Percentiles rank a stretch among this genome's conserved stretches.
These are phyloP conservation scores for Alternaria panax DNA, from an alignment of 2,329 filamentous ascomycete species.

Conservation along the genomic window DNA sequence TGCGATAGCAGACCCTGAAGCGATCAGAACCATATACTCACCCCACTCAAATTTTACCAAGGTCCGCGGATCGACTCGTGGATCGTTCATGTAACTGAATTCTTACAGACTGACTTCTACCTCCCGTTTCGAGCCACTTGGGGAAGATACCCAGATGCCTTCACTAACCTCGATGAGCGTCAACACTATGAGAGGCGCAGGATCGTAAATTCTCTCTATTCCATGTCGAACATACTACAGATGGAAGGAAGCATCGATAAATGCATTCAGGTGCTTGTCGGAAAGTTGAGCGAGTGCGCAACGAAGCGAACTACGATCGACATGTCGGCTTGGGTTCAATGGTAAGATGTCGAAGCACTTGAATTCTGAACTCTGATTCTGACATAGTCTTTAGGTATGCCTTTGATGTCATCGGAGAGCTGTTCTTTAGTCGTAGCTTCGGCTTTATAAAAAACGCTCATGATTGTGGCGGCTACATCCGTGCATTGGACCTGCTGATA, in stretches of 20 bases:
- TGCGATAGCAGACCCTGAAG: conserved; percentile 11
- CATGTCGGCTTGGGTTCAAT: conserved; percentile 5
- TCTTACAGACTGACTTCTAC: conserved; percentile 18
- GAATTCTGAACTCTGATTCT: too few species aligned
- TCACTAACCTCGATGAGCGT: conserved; percentile 9
- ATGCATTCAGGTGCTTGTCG: background rate
- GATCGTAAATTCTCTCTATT: conserved; percentile 15
- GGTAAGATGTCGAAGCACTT: background rate
- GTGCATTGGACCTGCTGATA: background rate
- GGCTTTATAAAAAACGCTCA: background rate
- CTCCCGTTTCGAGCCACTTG: conserved; percentile 4
- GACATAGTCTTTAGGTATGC: too few species aligned
- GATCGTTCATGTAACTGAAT: too few species aligned
- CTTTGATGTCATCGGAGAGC: conserved; percentile 13
- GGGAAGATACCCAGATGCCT: conserved; percentile 8
- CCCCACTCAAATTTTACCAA: background rate
- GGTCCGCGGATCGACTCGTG: too few species aligned
- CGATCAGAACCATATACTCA: conserved; percentile 5
- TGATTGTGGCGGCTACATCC: conserved; percentile 1
- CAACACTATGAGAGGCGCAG: conserved; percentile 7
- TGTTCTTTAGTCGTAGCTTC: conserved; percentile 17
- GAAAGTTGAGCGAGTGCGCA: background rate
- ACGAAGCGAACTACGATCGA: background rate
- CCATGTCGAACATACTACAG: conserved; percentile 9
- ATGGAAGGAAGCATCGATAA: conserved; percentile 5